A percentile compares a stretch with the other conserved stretches of the same genome.
Conservation (phyloP, 2,329 filamentous ascomycete genomes). For the Penicillium brevicompactum region DNA sequence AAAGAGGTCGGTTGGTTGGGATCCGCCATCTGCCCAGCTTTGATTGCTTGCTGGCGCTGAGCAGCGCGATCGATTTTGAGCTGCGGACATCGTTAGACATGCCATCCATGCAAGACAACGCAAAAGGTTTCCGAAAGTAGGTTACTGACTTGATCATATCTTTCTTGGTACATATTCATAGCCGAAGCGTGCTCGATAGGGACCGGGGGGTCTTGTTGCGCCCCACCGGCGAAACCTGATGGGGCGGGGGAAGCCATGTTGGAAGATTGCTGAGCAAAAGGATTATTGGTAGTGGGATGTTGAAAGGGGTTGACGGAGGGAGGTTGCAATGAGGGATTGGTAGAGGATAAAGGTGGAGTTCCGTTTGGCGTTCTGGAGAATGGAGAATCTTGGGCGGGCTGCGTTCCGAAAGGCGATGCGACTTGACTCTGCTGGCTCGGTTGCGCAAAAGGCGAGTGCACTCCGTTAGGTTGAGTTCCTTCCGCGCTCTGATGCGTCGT, state of each 20-base stretch:
- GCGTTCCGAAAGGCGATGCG: slow-evolving; percentile 16
- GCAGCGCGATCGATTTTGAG: slow-evolving; percentile 53
- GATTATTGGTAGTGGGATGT: background rate
- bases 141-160: slow-evolving; percentile 39
- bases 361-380: slow-evolving; percentile 22
- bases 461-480: background rate
- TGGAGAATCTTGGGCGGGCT: slow-evolving; percentile 17
- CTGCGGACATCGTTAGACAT: slow-evolving; percentile 30
- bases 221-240: slow-evolving; percentile 9
- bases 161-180: slow-evolving; percentile 33
- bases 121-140: background rate
- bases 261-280: background rate
- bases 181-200: slow-evolving; percentile 27
- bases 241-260: slow-evolving; percentile 10
- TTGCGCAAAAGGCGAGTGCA: slow-evolving; percentile 30
- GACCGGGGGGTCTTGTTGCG: slow-evolving; percentile 3
- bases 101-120: background rate
- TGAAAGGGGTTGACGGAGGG: slow-evolving; percentile 10
- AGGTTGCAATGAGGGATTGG: background rate
- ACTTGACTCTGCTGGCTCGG: slow-evolving; percentile 19
- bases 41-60: slow-evolving; percentile 55
- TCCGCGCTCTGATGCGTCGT: background rate
- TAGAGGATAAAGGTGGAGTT: slow-evolving; percentile 13
- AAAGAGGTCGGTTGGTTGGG: slow-evolving; percentile 63
- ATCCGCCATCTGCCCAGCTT: slow-evolving; percentile 57